Conservation (phyloP, 768 basidiomycete genomes). For the Rhodotorula toruloides region DNA sequence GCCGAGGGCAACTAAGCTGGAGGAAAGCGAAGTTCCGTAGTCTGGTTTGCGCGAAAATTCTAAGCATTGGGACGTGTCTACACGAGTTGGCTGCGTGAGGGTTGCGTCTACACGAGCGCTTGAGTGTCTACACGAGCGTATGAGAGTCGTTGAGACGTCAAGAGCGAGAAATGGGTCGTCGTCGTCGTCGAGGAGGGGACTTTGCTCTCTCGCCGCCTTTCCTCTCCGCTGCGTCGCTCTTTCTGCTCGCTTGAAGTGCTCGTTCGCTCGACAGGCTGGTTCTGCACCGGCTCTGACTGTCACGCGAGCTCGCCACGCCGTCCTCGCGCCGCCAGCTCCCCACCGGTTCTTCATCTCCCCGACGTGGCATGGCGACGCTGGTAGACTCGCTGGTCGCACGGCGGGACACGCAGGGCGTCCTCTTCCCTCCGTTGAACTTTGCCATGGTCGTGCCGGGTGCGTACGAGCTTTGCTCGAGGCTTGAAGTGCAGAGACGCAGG, state of each 20-base stretch:
- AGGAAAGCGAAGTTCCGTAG: too few relatives aligned
- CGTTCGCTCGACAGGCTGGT: not conserved
- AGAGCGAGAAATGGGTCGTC: too few relatives aligned
- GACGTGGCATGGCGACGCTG: not conserved
- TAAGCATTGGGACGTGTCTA: not conserved
- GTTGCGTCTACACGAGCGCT: too few relatives aligned
- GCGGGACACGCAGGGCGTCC: not conserved
- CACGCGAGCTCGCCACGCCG: too few relatives aligned
- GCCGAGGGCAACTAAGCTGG: not conserved
- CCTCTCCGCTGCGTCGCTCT: too few relatives aligned
- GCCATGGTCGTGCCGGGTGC: constrained; percentile 1
- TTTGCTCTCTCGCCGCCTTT: too few relatives aligned
- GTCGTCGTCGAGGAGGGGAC: too few relatives aligned
- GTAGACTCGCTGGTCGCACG: constrained; percentile 2
- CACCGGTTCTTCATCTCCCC: not conserved
- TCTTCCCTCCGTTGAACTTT: constrained; percentile 3
- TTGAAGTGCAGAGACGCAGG: too few relatives aligned
- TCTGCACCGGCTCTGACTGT: not conserved
- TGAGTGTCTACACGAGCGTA: too few relatives aligned
- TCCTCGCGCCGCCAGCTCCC: too few relatives aligned
- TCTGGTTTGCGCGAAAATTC: not conserved
- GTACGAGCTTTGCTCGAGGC: not conserved
- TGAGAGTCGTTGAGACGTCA: not conserved
- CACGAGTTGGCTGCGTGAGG: not conserved
- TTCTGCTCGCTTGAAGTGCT: too few relatives aligned